Evolutionary conservation across 2,329 filamentous ascomycete species (phyloP).

Genomic region (Onygena corvina): DNA sequence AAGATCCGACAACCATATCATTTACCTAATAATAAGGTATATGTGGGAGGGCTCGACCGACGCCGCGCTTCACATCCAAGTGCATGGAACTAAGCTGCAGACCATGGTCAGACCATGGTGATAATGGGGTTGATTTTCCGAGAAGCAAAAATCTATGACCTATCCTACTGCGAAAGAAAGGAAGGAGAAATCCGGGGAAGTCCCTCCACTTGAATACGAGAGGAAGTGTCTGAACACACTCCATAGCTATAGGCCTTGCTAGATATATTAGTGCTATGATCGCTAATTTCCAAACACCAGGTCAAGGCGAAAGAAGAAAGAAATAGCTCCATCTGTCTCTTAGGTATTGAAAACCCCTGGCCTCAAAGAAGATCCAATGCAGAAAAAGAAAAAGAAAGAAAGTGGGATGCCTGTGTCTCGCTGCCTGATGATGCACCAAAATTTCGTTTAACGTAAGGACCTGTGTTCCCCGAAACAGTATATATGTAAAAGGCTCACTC

Average conservation of each 20-base stretch:
- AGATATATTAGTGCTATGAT: neutral
- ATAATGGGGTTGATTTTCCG: too few species aligned
- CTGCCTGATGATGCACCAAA: neutral
- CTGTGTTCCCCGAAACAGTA: neutral
- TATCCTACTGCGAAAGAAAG: neutral
- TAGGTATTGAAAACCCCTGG: neutral
- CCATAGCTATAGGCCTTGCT: neutral
- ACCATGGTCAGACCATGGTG: too few species aligned
- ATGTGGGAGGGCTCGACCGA: too few species aligned
- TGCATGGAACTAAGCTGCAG: too few species aligned
- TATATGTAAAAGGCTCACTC: conserved; percentile 21
- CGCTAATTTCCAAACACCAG: neutral
- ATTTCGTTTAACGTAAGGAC: neutral
- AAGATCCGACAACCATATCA: too few species aligned
- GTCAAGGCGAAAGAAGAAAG: neutral
- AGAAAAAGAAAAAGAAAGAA: neutral
- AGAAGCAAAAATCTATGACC: too few species aligned
- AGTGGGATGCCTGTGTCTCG: neutral
- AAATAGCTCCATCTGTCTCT: neutral
- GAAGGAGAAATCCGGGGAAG: too few species aligned
- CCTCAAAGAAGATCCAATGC: neutral
- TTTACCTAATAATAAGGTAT: too few species aligned
- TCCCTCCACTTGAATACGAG: too few species aligned
- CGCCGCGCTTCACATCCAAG: too few species aligned
- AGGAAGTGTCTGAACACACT: neutral